These are phyloP conservation scores for Pichia ethanolica DNA, from an alignment of 805 yeast genomes.

Conservation along the genomic window DNA sequence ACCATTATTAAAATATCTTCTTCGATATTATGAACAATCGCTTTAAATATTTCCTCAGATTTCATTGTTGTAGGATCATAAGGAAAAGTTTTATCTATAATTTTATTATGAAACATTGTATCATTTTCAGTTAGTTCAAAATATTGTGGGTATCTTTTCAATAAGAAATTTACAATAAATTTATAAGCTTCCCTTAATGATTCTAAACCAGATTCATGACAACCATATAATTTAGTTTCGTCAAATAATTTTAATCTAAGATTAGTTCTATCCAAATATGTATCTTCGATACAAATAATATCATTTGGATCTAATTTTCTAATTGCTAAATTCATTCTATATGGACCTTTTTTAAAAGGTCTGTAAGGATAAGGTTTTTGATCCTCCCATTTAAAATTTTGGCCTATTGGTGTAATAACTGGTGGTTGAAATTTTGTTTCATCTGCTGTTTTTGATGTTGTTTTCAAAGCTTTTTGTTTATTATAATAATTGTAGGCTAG, in stretches of 20 bases:
- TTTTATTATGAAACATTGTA: conserved; percentile 29
- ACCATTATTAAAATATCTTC: conserved; percentile 57
- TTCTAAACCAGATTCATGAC: conserved; percentile 21
- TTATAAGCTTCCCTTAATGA: conserved; percentile 36
- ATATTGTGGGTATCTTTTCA: conserved; percentile 45
- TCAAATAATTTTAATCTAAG: conserved; percentile 27
- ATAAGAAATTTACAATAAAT: conserved; percentile 27
- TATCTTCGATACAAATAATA: conserved; percentile 55
- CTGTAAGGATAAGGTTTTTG: conserved; percentile 36
- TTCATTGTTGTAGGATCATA: conserved; percentile 11
- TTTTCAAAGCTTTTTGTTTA: no score
- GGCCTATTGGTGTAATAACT: conserved; percentile 25
- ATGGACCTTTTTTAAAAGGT: conserved; percentile 43
- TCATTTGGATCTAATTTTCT: conserved; percentile 41
- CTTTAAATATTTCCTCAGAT: conserved; percentile 12
- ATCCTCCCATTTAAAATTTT: conserved; percentile 37
- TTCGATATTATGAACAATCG: conserved; percentile 34
- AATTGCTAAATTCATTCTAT: conserved; percentile 59
- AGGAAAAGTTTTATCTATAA: conserved; percentile 36
- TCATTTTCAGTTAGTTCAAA: conserved; percentile 28
- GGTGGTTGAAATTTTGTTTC: conserved; percentile 9
- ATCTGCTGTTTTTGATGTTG: not conserved
- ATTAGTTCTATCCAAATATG: conserved; percentile 41
- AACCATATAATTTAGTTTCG: conserved; percentile 6
- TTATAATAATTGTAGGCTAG: no score